Evolutionary conservation across 208 protist genomes (phyloP).

Genomic region (Angomonas desouzai): DNA sequence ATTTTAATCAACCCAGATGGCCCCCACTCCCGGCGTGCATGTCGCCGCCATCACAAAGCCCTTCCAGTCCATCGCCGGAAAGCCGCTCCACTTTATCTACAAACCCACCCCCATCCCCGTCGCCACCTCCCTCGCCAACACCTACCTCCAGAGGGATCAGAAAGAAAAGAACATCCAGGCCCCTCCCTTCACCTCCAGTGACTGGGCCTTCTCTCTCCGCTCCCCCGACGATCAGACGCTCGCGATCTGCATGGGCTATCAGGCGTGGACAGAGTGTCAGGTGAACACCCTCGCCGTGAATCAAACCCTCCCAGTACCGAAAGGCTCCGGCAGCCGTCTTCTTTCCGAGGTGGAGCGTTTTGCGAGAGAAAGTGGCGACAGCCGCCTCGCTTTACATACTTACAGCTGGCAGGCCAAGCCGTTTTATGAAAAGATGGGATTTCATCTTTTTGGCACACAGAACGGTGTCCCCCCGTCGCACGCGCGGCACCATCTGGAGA

Average conservation of each 20-base stretch:
- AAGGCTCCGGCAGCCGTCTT: conserved; percentile 19
- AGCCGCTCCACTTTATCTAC: not conserved
- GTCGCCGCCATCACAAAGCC: not conserved
- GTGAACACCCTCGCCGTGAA: conserved; percentile 23
- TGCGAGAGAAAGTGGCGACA: conserved; percentile 17
- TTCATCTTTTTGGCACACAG: conserved; percentile 25
- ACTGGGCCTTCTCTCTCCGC: conserved; percentile 6
- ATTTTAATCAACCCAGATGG: not conserved
- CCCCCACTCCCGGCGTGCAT: not conserved
- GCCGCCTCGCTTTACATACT: conserved; percentile 31
- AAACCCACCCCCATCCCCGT: not conserved
- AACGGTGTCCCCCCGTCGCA: conserved; percentile 25
- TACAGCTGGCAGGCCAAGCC: conserved; percentile 46
- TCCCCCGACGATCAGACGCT: not conserved
- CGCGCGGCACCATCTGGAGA: conserved; percentile 35
- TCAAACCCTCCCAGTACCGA: conserved; percentile 9
- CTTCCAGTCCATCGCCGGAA: not conserved
- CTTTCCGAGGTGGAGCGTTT: conserved; percentile 20
- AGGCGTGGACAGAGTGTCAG: conserved; percentile 24
- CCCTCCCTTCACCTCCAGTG: not conserved
- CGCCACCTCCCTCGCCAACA: not conserved
- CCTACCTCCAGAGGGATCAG: not conserved
- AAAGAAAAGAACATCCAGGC: not conserved
- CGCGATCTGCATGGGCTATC: conserved; percentile 13
- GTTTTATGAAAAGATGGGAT: conserved; percentile 41